Percentiles rank a stretch among this genome's conserved stretches.
phyloP scores from a whole-genome alignment of 2,329 filamentous ascomycete species.

The Hypoxylon sp. region DNA sequence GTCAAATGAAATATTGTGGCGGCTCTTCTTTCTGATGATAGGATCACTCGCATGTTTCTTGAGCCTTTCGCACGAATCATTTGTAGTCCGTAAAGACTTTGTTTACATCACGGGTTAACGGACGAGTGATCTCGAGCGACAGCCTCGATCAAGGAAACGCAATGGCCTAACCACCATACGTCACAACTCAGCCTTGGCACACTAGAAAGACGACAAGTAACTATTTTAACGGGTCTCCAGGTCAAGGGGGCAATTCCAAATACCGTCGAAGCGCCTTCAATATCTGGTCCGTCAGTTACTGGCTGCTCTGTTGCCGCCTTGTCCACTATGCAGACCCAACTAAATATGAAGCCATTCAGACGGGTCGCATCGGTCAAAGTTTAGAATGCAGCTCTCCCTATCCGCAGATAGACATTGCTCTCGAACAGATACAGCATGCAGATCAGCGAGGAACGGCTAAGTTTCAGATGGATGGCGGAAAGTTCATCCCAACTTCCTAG shows the following conservation, averaged over 20 bases:
- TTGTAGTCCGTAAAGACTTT: constrained; percentile 25
- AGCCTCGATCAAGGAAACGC: constrained; percentile 39
- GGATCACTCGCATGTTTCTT: constrained; percentile 6
- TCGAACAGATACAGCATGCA: constrained; percentile 40
- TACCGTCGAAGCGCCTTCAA: constrained; percentile 37
- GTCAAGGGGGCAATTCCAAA: constrained; percentile 39
- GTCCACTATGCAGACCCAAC: constrained; percentile 42
- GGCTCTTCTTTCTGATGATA: constrained; percentile 29
- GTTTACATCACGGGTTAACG: constrained; percentile 30
- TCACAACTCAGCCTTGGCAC: constrained; percentile 32
- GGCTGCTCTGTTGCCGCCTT: constrained; percentile 47
- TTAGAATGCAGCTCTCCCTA: constrained; percentile 51
- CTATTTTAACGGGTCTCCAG: constrained; percentile 25
- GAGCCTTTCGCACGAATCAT: constrained; percentile 24
- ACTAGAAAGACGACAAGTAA: not conserved
- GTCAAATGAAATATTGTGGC: constrained; percentile 12
- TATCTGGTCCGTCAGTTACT: constrained; percentile 50
- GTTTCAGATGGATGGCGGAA: not conserved
- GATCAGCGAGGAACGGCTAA: constrained; percentile 36
- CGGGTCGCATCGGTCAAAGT: constrained; percentile 48
- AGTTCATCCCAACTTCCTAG: not conserved
- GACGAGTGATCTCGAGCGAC: constrained; percentile 13
- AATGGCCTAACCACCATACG: constrained; percentile 37
- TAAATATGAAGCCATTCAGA: constrained; percentile 49
- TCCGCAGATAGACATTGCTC: constrained; percentile 52